phyloP scores from a whole-genome alignment of 768 basidiomycete species.

The Phylloporus sp. region DNA sequence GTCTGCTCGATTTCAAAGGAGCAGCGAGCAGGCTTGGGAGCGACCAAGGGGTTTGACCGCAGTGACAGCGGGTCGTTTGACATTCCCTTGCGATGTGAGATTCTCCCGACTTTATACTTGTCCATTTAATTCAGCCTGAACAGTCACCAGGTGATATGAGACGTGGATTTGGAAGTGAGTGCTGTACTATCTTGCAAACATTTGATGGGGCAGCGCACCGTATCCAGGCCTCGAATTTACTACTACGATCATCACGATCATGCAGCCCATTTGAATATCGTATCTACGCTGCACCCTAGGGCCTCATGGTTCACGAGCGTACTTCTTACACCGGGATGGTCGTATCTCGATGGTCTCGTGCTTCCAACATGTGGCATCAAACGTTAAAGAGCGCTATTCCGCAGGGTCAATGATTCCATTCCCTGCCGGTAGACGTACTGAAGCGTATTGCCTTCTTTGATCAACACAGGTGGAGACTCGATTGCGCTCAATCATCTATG shows the following conservation, averaged over 20 bases:
- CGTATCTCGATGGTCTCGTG: conserved; percentile 3
- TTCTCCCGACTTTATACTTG: conserved; percentile 22
- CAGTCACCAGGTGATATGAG: conserved; percentile 27
- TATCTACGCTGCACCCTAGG: background rate
- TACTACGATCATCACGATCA: conserved; percentile 21
- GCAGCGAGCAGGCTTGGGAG: conserved; percentile 10
- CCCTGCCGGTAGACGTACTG: conserved; percentile 18
- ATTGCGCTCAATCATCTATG: conserved; percentile 18
- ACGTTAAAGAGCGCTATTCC: conserved; percentile 10
- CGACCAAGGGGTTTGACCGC: conserved; percentile 2
- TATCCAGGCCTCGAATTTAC: conserved; percentile 18
- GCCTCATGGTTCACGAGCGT: background rate
- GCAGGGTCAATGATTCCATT: conserved; percentile 22
- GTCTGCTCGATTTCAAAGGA: conserved; percentile 8
- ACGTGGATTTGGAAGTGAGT: conserved; percentile 6
- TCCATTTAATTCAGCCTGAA: conserved; percentile 9
- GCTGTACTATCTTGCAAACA: conserved; percentile 11
- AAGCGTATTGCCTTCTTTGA: conserved; percentile 24
- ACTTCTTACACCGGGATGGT: conserved; percentile 22
- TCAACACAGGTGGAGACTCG: conserved; percentile 13
- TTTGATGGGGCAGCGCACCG: conserved; percentile 18
- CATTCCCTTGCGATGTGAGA: background rate
- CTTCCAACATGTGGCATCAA: conserved; percentile 18
- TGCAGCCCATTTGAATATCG: conserved; percentile 3
- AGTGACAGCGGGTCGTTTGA: conserved; percentile 6